Evolutionary conservation across 2,329 filamentous ascomycete genomes (phyloP), one percentile per base, ranked within the genome.

Genomic region (Epichloe aotearoae): DNA sequence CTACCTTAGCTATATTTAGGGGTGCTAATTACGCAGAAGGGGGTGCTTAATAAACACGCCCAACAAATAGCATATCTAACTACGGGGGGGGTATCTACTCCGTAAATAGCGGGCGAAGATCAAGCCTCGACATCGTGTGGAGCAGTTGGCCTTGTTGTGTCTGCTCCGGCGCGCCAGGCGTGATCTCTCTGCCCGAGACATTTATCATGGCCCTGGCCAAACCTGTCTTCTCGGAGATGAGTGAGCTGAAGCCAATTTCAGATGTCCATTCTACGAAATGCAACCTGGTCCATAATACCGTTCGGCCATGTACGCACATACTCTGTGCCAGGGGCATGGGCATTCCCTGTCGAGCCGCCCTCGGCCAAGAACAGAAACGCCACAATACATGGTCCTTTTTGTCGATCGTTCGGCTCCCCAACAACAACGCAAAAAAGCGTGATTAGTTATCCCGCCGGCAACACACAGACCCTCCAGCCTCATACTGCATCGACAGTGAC

Each of bases 121-220:
- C 42, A 45, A 34, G 42, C 20, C 44, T 20, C 44, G 20, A 38
- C 23, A 34, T 14, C n/a, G 23, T 19, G 17, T 20, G 20, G 23
- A 40, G 20, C 33, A 41, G 17, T 47, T 41, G 12, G 14, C 44
- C 26, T 37, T 47, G 19, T 43, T n/a, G 39, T 19, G 34, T 33
- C 19, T 39, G 23, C 12, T 34, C 50, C 30, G 47, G 37, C 38
- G 37, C 39, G 37, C 50, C 44, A 51, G 36, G 26, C 33, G 49
- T 38, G 34, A 42, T 49, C 37, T 30, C 40, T 48, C 39, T 54
- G 50, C 36, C 53, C 54, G 50, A 56, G 54, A 57, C 56, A 53
- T 53, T 50, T 34, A 49, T 49, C 50, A 52, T 55, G 43, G 38
- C 45, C 42, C 38, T 15, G 45, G 36, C 53, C 50, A 42, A 42